Percentiles rank a stretch among this genome's conserved stretches.
Conservation (phyloP, 805 yeast genomes). For the Teunomyces funiuensis region DNA sequence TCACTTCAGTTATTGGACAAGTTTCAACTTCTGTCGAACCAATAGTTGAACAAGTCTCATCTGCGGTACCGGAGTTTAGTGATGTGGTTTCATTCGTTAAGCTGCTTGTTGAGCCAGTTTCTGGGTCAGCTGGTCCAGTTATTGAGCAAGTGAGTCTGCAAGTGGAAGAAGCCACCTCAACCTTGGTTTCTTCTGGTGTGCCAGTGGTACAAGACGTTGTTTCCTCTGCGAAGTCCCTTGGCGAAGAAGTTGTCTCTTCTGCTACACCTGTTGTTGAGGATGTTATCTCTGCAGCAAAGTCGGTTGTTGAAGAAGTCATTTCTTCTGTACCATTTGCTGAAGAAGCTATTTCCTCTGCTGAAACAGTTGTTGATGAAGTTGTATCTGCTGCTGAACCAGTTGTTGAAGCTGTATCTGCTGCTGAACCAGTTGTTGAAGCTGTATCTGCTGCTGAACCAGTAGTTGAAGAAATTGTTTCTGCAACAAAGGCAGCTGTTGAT, state of each 20-base stretch:
- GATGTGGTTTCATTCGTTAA: slow-evolving; percentile 4
- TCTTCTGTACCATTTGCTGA: neutral
- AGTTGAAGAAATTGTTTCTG: neutral
- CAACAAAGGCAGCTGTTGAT: slow-evolving; percentile 1
- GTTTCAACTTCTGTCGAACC: slow-evolving; percentile 6
- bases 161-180: too few species aligned
- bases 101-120: neutral
- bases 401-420: slow-evolving; percentile 4
- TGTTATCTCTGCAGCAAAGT: neutral
- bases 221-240: too few species aligned
- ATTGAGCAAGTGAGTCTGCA: slow-evolving; percentile 4
- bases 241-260: too few species aligned
- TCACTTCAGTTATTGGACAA: neutral
- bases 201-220: too few species aligned
- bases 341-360: neutral
- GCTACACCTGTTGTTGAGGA: slow-evolving; percentile 8
- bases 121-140: neutral
- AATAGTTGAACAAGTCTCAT: slow-evolving; percentile 5
- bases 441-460: slow-evolving; percentile 1
- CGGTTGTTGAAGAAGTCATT: neutral
- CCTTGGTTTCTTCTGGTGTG: too few species aligned
- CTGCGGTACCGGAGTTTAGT: slow-evolving; percentile 5
- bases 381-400: slow-evolving; percentile 7
- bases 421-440: slow-evolving; percentile 1
- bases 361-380: neutral